These are phyloP conservation scores for Verticillium isaacii DNA, from an alignment of 2,329 filamentous ascomycete genomes.

Conservation along the genomic window DNA sequence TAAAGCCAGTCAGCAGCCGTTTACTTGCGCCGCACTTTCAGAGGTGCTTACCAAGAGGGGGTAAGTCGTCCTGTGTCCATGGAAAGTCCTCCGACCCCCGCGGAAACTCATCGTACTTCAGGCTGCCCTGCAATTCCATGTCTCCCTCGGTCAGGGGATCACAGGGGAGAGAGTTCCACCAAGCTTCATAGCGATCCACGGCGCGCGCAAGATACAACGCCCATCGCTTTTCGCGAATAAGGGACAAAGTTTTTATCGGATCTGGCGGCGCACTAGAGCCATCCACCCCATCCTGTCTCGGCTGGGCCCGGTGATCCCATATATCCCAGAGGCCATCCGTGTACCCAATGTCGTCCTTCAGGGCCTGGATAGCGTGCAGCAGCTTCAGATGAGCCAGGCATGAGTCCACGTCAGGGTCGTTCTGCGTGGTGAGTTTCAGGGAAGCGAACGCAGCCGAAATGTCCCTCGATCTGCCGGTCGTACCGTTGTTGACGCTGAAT, in stretches of 20 bases:
- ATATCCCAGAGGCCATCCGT: slow-evolving; percentile 64
- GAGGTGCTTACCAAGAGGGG: slow-evolving; percentile 40
- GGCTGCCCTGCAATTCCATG: slow-evolving; percentile 24
- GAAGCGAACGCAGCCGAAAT: slow-evolving; percentile 33
- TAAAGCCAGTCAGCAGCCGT: slow-evolving; percentile 16
- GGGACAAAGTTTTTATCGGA: slow-evolving; percentile 36
- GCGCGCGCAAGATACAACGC: slow-evolving; percentile 63
- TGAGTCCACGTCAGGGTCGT: slow-evolving; percentile 41
- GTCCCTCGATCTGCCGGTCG: slow-evolving; percentile 5
- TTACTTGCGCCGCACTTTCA: slow-evolving; percentile 28
- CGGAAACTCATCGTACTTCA: slow-evolving; percentile 18
- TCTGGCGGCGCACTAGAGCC: slow-evolving; percentile 5
- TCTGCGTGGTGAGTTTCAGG: slow-evolving; percentile 25
- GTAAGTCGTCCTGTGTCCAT: slow-evolving; percentile 41
- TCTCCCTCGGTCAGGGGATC: slow-evolving; percentile 23
- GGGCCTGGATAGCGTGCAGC: slow-evolving; percentile 59
- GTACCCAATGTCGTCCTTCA: slow-evolving; percentile 64
- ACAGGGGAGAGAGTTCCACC: slow-evolving; percentile 47
- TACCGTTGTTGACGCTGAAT: slow-evolving; percentile 5
- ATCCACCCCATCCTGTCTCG: slow-evolving; percentile 16
- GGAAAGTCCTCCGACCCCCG: slow-evolving; percentile 15
- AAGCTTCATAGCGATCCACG: slow-evolving; percentile 61
- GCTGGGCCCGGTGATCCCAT: slow-evolving; percentile 37
- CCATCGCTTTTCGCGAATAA: slow-evolving; percentile 69
- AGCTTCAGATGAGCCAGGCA: slow-evolving; percentile 73